Evolutionary conservation across 805 yeast species (phyloP).

Genomic region (Metschnikowia borealis): DNA sequence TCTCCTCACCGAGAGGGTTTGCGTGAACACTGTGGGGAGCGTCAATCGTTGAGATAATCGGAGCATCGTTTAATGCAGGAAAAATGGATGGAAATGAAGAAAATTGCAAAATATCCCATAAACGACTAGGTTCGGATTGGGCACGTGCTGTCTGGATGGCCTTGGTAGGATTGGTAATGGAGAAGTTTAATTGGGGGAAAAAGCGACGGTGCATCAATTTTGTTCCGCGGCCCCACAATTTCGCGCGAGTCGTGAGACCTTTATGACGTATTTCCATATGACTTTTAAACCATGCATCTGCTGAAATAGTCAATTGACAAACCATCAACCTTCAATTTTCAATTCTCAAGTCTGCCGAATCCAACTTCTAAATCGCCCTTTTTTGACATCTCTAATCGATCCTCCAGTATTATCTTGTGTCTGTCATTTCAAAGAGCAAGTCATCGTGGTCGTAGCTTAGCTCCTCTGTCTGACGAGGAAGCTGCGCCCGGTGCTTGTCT

Average conservation of each 20-base stretch:
- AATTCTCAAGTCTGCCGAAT: neutral
- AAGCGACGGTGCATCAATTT: neutral
- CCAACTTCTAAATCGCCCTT: neutral
- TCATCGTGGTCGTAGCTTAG: slow-evolving; percentile 18
- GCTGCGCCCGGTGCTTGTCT: slow-evolving; percentile 1
- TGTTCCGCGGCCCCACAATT: slow-evolving; percentile 5
- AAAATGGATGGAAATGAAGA: neutral
- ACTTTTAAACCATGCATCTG: neutral
- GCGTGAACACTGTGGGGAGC: neutral
- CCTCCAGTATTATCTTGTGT: slow-evolving; percentile 4
- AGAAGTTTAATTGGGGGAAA: slow-evolving; percentile 1
- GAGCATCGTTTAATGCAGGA: neutral
- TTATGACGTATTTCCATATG: slow-evolving; percentile 1
- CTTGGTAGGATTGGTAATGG: slow-evolving; percentile 1
- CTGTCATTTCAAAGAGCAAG: slow-evolving; percentile 20
- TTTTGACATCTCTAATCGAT: neutral
- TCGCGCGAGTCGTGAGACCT: slow-evolving; percentile 1
- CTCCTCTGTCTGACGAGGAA: slow-evolving; percentile 5
- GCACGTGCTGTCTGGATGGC: neutral
- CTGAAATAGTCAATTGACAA: too few species aligned
- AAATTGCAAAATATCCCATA: neutral
- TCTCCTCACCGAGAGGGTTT: neutral
- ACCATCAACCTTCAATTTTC: too few species aligned
- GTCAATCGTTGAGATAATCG: neutral
- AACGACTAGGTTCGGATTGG: neutral